Evolutionary conservation across 352 stramenopile species (phyloP).

Genomic region (Phytophthora colocasiae): DNA sequence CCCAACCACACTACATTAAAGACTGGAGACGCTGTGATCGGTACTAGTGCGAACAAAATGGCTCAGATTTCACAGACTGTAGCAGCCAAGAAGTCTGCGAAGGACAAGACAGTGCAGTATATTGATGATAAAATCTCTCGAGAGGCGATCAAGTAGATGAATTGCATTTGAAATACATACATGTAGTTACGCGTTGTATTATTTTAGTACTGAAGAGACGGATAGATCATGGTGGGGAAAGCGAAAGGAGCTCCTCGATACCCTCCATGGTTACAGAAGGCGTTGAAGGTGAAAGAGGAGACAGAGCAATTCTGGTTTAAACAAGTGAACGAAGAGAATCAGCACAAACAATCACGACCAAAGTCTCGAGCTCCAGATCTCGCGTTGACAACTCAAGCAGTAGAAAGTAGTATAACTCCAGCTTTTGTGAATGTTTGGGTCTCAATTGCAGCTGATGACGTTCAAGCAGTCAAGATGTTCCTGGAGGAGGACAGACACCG

Average conservation of each 20-base stretch:
- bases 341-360: conserved; percentile 24
- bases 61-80: conserved; percentile 75
- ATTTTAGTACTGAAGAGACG: no score
- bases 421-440: conserved; percentile 46
- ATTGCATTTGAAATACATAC: neutral
- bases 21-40: conserved; percentile 56
- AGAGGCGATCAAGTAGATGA: conserved; percentile 44
- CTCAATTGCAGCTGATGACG: conserved; percentile 48
- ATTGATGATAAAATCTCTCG: conserved; percentile 79
- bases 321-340: conserved; percentile 11
- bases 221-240: no score
- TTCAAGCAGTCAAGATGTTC: conserved; percentile 33
- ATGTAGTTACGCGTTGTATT: no score
- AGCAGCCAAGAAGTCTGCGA: conserved; percentile 60
- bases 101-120: conserved; percentile 82
- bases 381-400: conserved; percentile 6
- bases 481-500: conserved; percentile 38
- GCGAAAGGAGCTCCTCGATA: conserved; percentile 46
- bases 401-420: neutral
- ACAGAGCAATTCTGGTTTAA: conserved; percentile 47
- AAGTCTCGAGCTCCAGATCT: conserved; percentile 17
- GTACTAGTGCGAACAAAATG: conserved; percentile 81
- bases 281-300: conserved; percentile 49
- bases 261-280: conserved; percentile 70
- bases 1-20: conserved; percentile 65